These are phyloP conservation scores for Davidsoniella neocaledoniae DNA, from an alignment of 2,329 filamentous ascomycete species.

Conservation along the genomic window DNA sequence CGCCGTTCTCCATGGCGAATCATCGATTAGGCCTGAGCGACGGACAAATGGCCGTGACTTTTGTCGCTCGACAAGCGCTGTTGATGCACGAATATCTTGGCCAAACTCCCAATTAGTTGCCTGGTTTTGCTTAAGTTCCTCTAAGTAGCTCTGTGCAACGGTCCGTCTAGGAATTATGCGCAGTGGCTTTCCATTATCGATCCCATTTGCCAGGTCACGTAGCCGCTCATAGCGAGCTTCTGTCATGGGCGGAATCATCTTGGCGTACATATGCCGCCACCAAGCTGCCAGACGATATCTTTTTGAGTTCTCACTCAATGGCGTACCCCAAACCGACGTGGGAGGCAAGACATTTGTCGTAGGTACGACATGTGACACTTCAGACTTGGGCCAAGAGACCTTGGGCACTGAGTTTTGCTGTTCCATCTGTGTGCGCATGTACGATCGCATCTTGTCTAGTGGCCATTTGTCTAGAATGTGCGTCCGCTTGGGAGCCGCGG, in stretches of 20 bases:
- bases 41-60: slow-evolving; percentile 9
- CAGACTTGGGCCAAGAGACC: slow-evolving; percentile 18
- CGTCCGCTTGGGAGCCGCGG: slow-evolving; percentile 8
- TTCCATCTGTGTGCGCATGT: slow-evolving; percentile 26
- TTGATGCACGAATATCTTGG: slow-evolving; percentile 1
- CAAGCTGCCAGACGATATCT: slow-evolving; percentile 17
- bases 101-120: slow-evolving; percentile 6
- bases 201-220: slow-evolving; percentile 5
- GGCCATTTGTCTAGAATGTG: slow-evolving; percentile 34
- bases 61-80: slow-evolving; percentile 5
- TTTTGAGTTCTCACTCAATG: slow-evolving; percentile 14
- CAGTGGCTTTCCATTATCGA: slow-evolving; percentile 8
- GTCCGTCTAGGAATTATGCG: slow-evolving; percentile 3
- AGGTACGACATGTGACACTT: slow-evolving; percentile 12
- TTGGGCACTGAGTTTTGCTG: slow-evolving; percentile 17
- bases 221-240: slow-evolving; percentile 5
- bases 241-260: slow-evolving; percentile 27
- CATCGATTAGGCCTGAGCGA: slow-evolving; percentile 6
- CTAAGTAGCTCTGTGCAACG: background rate
- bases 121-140: background rate
- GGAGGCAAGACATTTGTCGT: background rate
- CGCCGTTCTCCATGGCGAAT: slow-evolving; percentile 4
- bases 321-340: slow-evolving; percentile 32
- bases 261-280: slow-evolving; percentile 29
- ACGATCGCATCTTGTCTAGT: slow-evolving; percentile 24